Conservation (phyloP, 1,139 yeast genomes). For the Scheffersomyces insectosa region DNA sequence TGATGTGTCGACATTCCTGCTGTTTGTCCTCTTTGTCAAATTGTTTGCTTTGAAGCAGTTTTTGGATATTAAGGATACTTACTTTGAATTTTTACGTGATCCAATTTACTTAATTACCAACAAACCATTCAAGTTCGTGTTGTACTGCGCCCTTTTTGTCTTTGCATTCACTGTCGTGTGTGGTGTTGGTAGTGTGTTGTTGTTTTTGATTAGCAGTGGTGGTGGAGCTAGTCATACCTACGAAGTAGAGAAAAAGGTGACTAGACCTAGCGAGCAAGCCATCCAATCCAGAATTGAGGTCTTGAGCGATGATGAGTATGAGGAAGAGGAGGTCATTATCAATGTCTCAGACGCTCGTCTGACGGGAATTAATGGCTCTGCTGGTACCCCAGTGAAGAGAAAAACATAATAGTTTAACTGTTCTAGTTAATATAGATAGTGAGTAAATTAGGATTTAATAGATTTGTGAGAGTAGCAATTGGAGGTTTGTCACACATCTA, state of each 20-base stretch:
- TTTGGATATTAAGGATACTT: conserved; percentile 29
- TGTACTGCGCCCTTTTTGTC: conserved; percentile 45
- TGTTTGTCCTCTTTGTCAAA: conserved; percentile 22
- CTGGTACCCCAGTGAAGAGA: not conserved
- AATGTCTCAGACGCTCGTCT: not conserved
- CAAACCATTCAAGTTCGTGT: conserved; percentile 51
- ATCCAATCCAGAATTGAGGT: conserved; percentile 3
- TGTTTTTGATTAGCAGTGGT: conserved; percentile 17
- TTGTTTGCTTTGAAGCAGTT: conserved; percentile 22
- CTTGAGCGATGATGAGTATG: conserved; percentile 6
- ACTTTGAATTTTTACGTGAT: conserved; percentile 36
- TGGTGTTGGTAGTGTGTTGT: conserved; percentile 39
- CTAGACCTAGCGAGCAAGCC: not conserved
- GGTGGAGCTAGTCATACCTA: conserved; percentile 3
- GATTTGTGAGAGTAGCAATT: no score
- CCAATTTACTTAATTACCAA: conserved; percentile 44
- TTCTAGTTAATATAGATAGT: no score
- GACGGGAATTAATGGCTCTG: not conserved
- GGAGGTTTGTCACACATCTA: no score
- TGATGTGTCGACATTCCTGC: conserved; percentile 16
- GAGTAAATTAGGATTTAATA: no score
- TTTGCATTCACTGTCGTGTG: conserved; percentile 39
- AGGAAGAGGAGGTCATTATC: no score
- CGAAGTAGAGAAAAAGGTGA: conserved; percentile 1
- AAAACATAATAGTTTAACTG: not conserved